Percentiles rank a stretch among this genome's conserved stretches.
Evolutionary conservation across 2,329 filamentous ascomycete genomes (phyloP).

Genomic region (Neodidymelliopsis sp.): DNA sequence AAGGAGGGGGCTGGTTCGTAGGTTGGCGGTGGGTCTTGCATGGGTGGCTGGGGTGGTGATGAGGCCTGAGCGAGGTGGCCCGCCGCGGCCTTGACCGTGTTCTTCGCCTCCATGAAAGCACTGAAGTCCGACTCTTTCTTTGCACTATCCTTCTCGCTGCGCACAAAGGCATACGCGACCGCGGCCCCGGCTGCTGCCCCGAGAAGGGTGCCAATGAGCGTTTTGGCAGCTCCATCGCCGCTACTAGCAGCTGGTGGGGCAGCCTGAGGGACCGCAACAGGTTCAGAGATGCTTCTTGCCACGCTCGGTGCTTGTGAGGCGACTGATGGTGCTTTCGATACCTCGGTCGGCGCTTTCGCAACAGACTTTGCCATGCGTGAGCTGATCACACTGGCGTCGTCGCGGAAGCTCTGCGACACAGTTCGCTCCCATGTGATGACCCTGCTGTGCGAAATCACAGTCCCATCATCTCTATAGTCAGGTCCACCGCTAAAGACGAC

Average conservation of each 20-base stretch:
- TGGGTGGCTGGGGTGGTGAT: slow-evolving; percentile 31
- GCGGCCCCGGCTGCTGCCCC: slow-evolving; percentile 81
- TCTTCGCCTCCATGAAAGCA: slow-evolving; percentile 45
- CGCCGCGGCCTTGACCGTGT: slow-evolving; percentile 38
- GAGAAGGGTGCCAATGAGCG: slow-evolving; percentile 76
- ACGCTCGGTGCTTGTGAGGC: slow-evolving; percentile 33
- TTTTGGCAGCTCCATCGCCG: slow-evolving; percentile 63
- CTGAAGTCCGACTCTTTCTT: slow-evolving; percentile 53
- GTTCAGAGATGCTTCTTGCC: slow-evolving; percentile 44
- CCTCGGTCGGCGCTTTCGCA: slow-evolving; percentile 32
- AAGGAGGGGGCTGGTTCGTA: slow-evolving; percentile 35
- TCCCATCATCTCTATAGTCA: slow-evolving; percentile 48
- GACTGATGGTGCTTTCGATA: slow-evolving; percentile 37
- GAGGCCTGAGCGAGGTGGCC: slow-evolving; percentile 40
- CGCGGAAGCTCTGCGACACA: slow-evolving; percentile 40
- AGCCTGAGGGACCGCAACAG: slow-evolving; percentile 35
- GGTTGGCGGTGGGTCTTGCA: slow-evolving; percentile 44
- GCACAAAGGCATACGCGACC: slow-evolving; percentile 76
- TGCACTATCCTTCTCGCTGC: slow-evolving; percentile 61
- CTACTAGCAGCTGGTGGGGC: slow-evolving; percentile 36
- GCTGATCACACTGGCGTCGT: slow-evolving; percentile 43
- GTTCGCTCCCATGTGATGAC: slow-evolving; percentile 53
- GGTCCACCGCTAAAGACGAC: slow-evolving; percentile 67
- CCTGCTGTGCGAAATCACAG: slow-evolving; percentile 52
- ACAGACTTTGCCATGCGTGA: slow-evolving; percentile 35